Evolutionary conservation across 345 rosid genomes (phyloP).

Genomic region (Melastoma malabathricum): DNA sequence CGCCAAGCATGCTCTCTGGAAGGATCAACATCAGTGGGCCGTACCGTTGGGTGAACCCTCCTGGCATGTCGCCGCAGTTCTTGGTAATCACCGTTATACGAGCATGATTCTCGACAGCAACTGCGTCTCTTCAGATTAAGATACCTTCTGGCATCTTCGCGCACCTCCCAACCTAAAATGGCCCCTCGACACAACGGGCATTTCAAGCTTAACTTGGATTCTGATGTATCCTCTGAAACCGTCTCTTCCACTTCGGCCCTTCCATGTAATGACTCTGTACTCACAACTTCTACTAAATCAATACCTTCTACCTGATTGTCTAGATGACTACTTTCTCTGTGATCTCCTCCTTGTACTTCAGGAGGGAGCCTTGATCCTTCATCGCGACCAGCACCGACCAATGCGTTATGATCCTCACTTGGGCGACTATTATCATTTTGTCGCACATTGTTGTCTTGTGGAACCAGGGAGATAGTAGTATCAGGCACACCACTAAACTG

Average conservation of each 20-base stretch:
- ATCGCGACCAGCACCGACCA: neutral
- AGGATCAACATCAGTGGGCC: constrained; percentile 79
- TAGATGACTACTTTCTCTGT: too few relatives aligned
- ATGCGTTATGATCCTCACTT: constrained; percentile 12
- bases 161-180: constrained; percentile 51
- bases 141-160: constrained; percentile 68
- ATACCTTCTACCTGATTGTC: constrained; percentile 11
- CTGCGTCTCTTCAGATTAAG: constrained; percentile 64
- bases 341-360: constrained; percentile 10
- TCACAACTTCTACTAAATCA: constrained; percentile 18
- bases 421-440: constrained; percentile 15
- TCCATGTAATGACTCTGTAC: constrained; percentile 22
- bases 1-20: constrained; percentile 85
- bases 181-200: constrained; percentile 86
- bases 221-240: constrained; percentile 21
- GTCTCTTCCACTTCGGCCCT: constrained; percentile 25
- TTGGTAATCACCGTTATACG: constrained; percentile 60
- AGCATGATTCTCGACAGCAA: constrained; percentile 77
- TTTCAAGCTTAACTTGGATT: constrained; percentile 28
- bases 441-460: constrained; percentile 13
- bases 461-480: constrained; percentile 12
- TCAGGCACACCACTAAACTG: constrained; percentile 19
- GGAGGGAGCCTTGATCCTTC: neutral
- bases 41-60: constrained; percentile 60
- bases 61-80: constrained; percentile 86